Base-by-base conservation (phyloP, 306 rosid species). In the Vigna nakashimae region DNA sequence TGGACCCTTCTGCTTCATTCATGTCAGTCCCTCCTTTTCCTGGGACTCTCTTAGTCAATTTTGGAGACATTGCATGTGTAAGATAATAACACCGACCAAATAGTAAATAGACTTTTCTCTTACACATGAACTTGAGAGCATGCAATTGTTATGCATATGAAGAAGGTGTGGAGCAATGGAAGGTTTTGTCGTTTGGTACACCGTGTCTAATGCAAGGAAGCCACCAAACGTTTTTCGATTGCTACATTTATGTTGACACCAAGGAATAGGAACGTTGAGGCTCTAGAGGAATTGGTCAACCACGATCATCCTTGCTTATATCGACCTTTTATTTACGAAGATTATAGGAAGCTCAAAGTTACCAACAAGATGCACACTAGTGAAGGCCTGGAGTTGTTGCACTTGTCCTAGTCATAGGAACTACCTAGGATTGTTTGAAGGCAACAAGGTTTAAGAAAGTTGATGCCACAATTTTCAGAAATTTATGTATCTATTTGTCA, bases 131-230 rank as follows among this genome's bases (percentile, higher is more conserved):
- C 11, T 40, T 40, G 45, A 40, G 45, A 40, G 45, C 11, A 40
- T 34, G 38, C 38, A 32, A 34, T 34, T 34, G 38, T 34, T 20
- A 34, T 34, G 38, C 7, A 26, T 34, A 30, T 79, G n/a, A 7
- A 84, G n/a, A 7, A 84, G 85, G 78, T 59, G 20, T 88, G 97
- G 94, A 89, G 94, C 87, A 91, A 89, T 46, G 92, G 92, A 58
- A 89, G 88, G 68, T 75, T 88, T 71, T 52, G 56, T 82, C 83
- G 77, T 74, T 71, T 82, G 83, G 85, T 40, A 87, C 97, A 88
- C 50, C 78, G 87, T 50, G 94, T 89, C 0, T 74, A 79, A 65
- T 89, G 97, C 86, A 80, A 67, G 46, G 89, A 89, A 79, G 91
- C 82, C 5, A 46, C 28, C 4, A 52, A 50, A 6, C 84, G 90